phyloP scores from a whole-genome alignment of 345 rosid genomes.

The Noccaea caerulescens region DNA sequence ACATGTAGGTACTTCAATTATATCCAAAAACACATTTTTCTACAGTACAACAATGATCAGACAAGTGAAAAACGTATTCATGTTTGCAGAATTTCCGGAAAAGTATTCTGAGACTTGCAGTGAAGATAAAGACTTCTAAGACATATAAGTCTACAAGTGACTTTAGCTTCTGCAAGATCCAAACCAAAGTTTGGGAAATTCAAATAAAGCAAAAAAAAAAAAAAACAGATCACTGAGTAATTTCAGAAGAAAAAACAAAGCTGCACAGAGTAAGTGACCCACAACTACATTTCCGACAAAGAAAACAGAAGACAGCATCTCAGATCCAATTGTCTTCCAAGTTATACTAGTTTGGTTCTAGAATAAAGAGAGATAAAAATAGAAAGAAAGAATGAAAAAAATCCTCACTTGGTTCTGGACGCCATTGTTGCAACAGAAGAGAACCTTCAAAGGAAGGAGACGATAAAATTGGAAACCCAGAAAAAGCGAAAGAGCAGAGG shows the following conservation, averaged over 20 bases:
- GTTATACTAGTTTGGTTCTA: conserved; percentile 24
- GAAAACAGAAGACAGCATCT: conserved; percentile 22
- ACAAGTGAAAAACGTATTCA: not conserved
- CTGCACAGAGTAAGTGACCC: conserved; percentile 26
- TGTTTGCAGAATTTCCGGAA: conserved; percentile 1
- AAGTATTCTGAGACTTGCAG: not conserved
- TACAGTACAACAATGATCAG: not conserved
- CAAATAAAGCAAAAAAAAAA: conserved; percentile 23
- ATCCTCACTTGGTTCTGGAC: conserved; percentile 37
- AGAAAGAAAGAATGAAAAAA: not conserved
- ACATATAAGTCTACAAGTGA: not conserved
- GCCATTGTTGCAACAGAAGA: conserved; percentile 37
- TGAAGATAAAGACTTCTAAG: conserved; percentile 13
- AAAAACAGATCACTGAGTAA: conserved; percentile 14
- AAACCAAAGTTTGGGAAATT: conserved; percentile 18
- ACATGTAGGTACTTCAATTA: not conserved
- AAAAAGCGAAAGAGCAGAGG: not conserved
- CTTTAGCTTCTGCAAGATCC: conserved; percentile 29
- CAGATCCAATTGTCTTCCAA: conserved; percentile 33
- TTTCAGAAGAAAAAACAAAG: conserved; percentile 21
- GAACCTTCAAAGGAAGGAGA: conserved; percentile 7
- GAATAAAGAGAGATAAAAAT: not conserved
- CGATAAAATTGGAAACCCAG: conserved; percentile 3
- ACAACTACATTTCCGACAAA: conserved; percentile 29
- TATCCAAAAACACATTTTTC: not conserved